Evolutionary conservation across 192 early-diverging fungal genomes (phyloP), one percentile per base, ranked within the genome.

Genomic region (Backusella sp.): DNA sequence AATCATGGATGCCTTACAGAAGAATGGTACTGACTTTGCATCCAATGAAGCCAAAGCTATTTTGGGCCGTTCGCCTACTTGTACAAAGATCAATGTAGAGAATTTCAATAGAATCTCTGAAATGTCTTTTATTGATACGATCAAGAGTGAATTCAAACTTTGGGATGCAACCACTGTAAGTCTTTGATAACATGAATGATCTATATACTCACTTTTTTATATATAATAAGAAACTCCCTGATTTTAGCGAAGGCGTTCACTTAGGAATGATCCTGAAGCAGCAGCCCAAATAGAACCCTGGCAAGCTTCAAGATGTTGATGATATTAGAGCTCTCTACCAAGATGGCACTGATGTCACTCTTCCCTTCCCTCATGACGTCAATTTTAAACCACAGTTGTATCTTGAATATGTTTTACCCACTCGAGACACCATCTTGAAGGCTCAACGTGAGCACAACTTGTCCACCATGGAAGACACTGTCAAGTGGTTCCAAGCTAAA

Each of bases 161-260:
- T 92, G 85, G 36, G 90, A 93, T 73, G 87, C 88, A 73, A 90
- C 93, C 53, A 80, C 97, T 23, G 75, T 73, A 69, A 76, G 65
- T 36, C 32, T 1, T 1, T 28, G 11, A 9, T 30, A 8, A 49
- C 1, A 32, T 12, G 35, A 15, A 8, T 12, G 34, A 62, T 36
- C 9, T 37, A 37, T 37, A 37, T 37, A 37, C 9, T 37, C 9
- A 37, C 36, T 37, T 36, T 37, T 69, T 46, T 30, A 56, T 37
- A 32, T 78, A 21, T n/a, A n/a, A n/a, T n/a, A 53, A 88, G 85
- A 65, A 46, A 19, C 88, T 85, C 2, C 89, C 87, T 68, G 96
- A 98, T 78, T 96, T 99, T 81, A 78, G 84, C 59, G 96, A 96
- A 86, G 96, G 98, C 9, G 95, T 98, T 0, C 91, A 82, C 14